Percentiles rank a stretch among this genome's conserved stretches.
phyloP scores from a whole-genome alignment of 2,329 filamentous ascomycete genomes.

The Beauveria rudraprayagi region DNA sequence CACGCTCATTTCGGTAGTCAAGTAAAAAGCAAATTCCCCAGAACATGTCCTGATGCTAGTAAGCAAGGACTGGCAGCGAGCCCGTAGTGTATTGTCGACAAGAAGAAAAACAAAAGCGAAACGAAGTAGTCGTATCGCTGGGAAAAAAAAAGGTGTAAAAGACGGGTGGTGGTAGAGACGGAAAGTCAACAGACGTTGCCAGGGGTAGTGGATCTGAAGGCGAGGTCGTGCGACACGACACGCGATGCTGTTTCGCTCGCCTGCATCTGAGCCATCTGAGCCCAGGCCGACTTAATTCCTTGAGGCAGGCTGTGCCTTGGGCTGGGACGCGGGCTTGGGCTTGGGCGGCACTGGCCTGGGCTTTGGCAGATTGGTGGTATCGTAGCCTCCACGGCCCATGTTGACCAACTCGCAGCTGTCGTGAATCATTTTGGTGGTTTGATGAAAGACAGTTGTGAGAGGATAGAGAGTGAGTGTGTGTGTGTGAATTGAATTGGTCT shows the following conservation, averaged over 20 bases:
- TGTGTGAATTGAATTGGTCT: neutral
- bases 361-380: constrained; percentile 42
- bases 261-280: neutral
- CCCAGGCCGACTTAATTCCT: constrained; percentile 19
- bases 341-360: constrained; percentile 25
- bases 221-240: constrained; percentile 4
- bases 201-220: constrained; percentile 12
- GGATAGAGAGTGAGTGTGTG: no score
- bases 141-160: constrained; percentile 20
- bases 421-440: constrained; percentile 28
- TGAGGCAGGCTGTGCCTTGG: no score
- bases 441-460: no score
- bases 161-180: constrained; percentile 13
- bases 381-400: constrained; percentile 45
- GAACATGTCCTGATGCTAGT: constrained; percentile 26
- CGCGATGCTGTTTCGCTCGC: neutral
- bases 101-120: constrained; percentile 21
- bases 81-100: constrained; percentile 27
- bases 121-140: constrained; percentile 27
- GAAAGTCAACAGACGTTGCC: constrained; percentile 16
- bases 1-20: neutral
- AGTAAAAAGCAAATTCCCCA: constrained; percentile 12
- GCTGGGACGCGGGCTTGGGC: constrained; percentile 25
- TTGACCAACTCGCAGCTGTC: constrained; percentile 29
- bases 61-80: constrained; percentile 31